Evolutionary conservation across 805 yeast genomes (phyloP).

Genomic region (Pichia nakasei): DNA sequence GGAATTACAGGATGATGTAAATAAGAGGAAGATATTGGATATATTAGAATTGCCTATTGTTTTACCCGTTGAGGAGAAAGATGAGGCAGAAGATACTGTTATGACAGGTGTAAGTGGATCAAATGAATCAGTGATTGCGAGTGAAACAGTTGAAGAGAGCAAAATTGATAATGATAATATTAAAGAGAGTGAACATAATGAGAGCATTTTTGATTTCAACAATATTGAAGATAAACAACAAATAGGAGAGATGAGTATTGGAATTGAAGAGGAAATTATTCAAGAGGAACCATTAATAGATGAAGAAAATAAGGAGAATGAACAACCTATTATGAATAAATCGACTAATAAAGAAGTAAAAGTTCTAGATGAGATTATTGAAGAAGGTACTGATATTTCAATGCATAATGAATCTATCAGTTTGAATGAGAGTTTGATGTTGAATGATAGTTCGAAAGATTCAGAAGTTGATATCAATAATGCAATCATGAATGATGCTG

Average conservation of each 20-base stretch:
- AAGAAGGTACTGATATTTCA: neutral
- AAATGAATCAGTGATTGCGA: neutral
- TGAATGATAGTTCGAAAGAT: no score
- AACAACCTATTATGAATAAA: neutral
- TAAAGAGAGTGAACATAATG: neutral
- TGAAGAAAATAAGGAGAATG: neutral
- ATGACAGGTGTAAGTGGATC: slow-evolving; percentile 2
- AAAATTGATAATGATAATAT: neutral
- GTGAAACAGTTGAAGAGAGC: neutral
- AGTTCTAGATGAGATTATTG: neutral
- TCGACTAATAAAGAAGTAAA: neutral
- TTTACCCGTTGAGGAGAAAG: neutral
- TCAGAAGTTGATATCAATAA: neutral
- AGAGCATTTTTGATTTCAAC: neutral
- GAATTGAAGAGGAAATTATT: neutral
- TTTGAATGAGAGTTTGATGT: neutral
- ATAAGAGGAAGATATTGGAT: neutral
- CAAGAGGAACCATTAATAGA: neutral
- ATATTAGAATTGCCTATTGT: neutral
- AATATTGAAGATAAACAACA: neutral
- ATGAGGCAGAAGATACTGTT: neutral
- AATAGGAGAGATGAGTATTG: neutral
- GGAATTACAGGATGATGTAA: slow-evolving; percentile 5
- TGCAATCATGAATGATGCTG: neutral
- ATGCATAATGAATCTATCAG: neutral